Base-by-base conservation (phyloP, 2,329 filamentous ascomycete genomes). In the Didymella arachidicola region DNA sequence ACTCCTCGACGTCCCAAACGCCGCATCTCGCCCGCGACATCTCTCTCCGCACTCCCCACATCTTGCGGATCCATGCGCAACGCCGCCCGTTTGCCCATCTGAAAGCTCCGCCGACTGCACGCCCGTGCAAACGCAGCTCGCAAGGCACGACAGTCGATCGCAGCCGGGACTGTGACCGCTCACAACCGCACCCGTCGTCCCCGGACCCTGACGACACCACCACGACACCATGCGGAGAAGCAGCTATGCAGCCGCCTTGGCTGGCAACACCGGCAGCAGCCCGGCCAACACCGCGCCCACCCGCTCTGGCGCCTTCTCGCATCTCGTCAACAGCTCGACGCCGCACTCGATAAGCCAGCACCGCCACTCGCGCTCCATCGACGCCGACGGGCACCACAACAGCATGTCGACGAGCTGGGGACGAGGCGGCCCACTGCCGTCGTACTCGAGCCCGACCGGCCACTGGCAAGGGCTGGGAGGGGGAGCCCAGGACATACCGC, bases 221-320 rank as follows among this genome's bases (percentile, higher is more conserved):
- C 52, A 39, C 53, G 44, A 42, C 36, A 64, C 65, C 51, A 68
- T 60, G 57, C 57, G 57, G 36, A 60, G 57, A 55, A 52, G 57
- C 47, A 66, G 85, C 64, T 84, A 83, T 41, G 88, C 86, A 67
- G 87, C 85, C 26, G 84, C 87, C 57, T 80, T 85, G 56, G 83
- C 84, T 52, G 85, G 84, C 38, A 80, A 79, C 65, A 63, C 66
- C 54, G 68, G 60, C 53, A 71, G 61, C 62, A 67, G 60, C 49
- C 78, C 60, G 66, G 75, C 60, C 62, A 68, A 72, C 60, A 68
- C 73, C 42, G 68, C 66, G 34, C 73, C 73, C 43, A 65, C 73
- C 57, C 74, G 75, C 53, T 68, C 74, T 50, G 79, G 77, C 65
- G 81, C 79, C 61, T 84, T 84, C 69, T 83, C 84, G 3, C 83